These are phyloP conservation scores for Cladosporium sp. DNA, from an alignment of 2,329 filamentous ascomycete genomes.

Conservation along the genomic window DNA sequence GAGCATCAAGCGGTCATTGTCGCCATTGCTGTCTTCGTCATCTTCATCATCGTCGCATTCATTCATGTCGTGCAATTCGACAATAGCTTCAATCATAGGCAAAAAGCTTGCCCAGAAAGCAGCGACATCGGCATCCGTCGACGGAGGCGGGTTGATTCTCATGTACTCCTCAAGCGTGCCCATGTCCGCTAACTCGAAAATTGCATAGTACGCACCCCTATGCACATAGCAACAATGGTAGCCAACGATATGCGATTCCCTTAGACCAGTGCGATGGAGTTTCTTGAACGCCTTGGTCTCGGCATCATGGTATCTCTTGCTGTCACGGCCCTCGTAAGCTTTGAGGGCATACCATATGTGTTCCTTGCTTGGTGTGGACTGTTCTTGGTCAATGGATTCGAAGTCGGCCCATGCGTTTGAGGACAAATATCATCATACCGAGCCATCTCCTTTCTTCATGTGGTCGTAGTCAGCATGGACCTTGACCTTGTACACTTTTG, in stretches of 20 bases:
- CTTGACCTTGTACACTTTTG: background rate
- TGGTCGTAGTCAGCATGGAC: slow-evolving; percentile 10
- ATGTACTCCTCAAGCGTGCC: slow-evolving; percentile 31
- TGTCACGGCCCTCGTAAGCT: background rate
- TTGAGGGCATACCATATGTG: slow-evolving; percentile 12
- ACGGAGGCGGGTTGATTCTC: slow-evolving; percentile 13
- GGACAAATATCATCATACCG: too few species aligned
- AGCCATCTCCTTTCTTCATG: too few species aligned
- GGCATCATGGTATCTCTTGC: background rate
- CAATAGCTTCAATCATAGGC: slow-evolving; percentile 24
- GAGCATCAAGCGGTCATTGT: too few species aligned
- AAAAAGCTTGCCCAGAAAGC: slow-evolving; percentile 30
- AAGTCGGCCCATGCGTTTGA: too few species aligned
- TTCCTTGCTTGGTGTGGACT: too few species aligned
- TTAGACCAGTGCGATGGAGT: background rate
- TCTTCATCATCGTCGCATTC: background rate
- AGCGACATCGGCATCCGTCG: slow-evolving; percentile 23
- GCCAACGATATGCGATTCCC: slow-evolving; percentile 16
- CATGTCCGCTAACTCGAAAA: slow-evolving; percentile 33
- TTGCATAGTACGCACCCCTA: slow-evolving; percentile 24
- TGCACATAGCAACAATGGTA: slow-evolving; percentile 24
- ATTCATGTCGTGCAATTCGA: slow-evolving; percentile 15
- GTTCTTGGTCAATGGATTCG: too few species aligned
- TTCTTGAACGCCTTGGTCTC: background rate
- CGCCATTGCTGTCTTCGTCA: slow-evolving; percentile 1